Conservation (phyloP, 148 eudicot species). For the Chenopodium berlandieri region DNA sequence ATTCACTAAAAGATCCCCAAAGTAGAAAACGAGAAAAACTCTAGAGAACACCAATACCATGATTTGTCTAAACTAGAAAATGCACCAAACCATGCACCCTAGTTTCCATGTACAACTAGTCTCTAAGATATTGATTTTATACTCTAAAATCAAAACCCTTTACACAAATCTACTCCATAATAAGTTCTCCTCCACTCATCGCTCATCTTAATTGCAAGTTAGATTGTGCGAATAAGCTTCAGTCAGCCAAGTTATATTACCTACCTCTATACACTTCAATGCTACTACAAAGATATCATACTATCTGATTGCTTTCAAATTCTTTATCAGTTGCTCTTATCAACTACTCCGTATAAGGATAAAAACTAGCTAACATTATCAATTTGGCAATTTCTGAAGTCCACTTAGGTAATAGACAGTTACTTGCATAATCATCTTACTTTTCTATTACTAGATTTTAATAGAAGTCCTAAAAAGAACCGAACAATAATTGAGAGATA, state of each 20-base stretch:
- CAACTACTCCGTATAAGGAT: not conserved
- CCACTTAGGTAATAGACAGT: not conserved
- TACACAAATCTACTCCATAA: not conserved
- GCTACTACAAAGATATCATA: not conserved
- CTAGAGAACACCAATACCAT: not conserved
- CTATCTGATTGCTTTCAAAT: not conserved
- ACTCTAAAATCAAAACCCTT: not conserved
- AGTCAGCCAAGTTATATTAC: not conserved
- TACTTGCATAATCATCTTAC: not conserved
- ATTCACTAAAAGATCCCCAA: not conserved
- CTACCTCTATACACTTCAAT: not conserved
- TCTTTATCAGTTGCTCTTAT: not conserved
- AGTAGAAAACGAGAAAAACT: not conserved
- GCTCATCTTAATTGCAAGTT: not conserved
- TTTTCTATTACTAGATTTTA: no score
- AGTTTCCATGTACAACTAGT: not conserved
- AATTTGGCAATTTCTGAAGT: not conserved
- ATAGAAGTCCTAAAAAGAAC: no score
- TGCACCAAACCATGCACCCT: not conserved
- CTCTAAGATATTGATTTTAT: not conserved
- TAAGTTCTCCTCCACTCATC: not conserved
- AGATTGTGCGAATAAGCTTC: not conserved
- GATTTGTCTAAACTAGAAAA: not conserved
- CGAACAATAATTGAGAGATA: no score
- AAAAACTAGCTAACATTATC: not conserved